Evolutionary conservation across 345 rosid genomes (phyloP), one percentile per base, ranked within the genome.

Genomic region (Brassica juncea): DNA sequence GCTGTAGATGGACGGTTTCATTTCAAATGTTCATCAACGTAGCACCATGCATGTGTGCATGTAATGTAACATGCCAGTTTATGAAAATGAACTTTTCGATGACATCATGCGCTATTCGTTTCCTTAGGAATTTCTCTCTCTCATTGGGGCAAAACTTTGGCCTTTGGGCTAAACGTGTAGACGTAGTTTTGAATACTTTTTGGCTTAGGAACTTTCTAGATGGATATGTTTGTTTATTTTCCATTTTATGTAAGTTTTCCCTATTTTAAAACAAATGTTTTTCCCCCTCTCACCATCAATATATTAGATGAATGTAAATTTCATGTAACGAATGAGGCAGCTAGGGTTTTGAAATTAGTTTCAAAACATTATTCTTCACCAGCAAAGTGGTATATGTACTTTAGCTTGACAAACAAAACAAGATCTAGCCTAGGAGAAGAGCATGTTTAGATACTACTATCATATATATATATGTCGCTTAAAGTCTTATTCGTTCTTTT

Each of bases 1-100:
- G 88, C 86, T 52, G 94, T 90, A 6, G 97, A 92, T 79, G 82
- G 86, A 57, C 68, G 82, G 72, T 81, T 90, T 76, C 44, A 87
- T 63, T 92, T 92, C 82, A 88, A 85, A 70, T 59, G 73, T 64
- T 64, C 69, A 57, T 65, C 77, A 59, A 66, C 73, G 30, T 81
- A 81, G 31, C 72, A 63, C 16, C 72, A 21, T 70, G 72, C 78
- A 70, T 64, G 60, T 35, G 58, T 77, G 65, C 73, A 74, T 75
- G 78, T 54, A 16, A 54, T 54, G 60, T 44, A 68, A 34, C 71
- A 54, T 73, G 65, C 47, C n/a, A 21, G 61, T 34, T 68, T 76
- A 69, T 68, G 74, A 61, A 58, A 68, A 58, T 78, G 76, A 59
- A 16, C 81, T 71, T 70, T 58, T 19, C 66, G 68, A 9, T 55